A percentile compares a stretch with the other conserved stretches of the same genome.
phyloP scores from a whole-genome alignment of 1,139 yeast species.

The Martiniozyma asiatica region DNA sequence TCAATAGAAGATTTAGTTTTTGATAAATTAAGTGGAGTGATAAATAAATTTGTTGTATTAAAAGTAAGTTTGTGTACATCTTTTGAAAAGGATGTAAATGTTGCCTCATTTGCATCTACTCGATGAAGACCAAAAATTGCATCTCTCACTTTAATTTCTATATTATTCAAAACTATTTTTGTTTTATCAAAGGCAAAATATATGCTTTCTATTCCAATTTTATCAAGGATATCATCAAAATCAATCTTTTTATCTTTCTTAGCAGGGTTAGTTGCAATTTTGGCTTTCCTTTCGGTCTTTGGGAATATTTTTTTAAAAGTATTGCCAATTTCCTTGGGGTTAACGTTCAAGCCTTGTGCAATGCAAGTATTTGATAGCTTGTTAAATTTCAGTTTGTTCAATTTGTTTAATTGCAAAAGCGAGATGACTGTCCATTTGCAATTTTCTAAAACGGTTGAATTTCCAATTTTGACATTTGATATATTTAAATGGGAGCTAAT shows the following conservation, averaged over 20 bases:
- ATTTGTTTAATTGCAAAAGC: too few relatives aligned
- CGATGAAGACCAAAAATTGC: conserved; percentile 6
- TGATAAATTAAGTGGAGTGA: conserved; percentile 1
- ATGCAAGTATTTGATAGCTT: conserved; percentile 6
- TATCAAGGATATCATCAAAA: conserved; percentile 3
- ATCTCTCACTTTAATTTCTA: conserved; percentile 4
- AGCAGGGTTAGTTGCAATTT: neutral
- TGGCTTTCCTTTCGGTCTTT: neutral
- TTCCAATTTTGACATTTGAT: conserved; percentile 5
- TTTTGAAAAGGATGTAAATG: conserved; percentile 3
- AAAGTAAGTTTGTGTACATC: conserved; percentile 8
- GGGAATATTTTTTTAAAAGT: neutral
- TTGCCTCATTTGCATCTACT: conserved; percentile 6
- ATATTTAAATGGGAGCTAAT: conserved; percentile 9
- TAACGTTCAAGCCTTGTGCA: conserved; percentile 7
- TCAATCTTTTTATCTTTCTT: neutral
- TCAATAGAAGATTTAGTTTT: conserved; percentile 8
- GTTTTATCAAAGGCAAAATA: conserved; percentile 10
- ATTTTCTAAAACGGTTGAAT: conserved; percentile 3
- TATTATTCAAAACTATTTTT: neutral
- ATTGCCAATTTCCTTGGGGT: conserved; percentile 5
- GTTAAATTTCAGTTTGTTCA: conserved; percentile 2
- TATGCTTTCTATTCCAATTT: conserved; percentile 4
- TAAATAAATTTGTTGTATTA: conserved; percentile 7
- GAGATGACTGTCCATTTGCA: conserved; percentile 9